Percentiles rank a stretch among this genome's conserved stretches.
Conservation (phyloP, 2,329 filamentous ascomycete species). For the Rosellinia necatrix region DNA sequence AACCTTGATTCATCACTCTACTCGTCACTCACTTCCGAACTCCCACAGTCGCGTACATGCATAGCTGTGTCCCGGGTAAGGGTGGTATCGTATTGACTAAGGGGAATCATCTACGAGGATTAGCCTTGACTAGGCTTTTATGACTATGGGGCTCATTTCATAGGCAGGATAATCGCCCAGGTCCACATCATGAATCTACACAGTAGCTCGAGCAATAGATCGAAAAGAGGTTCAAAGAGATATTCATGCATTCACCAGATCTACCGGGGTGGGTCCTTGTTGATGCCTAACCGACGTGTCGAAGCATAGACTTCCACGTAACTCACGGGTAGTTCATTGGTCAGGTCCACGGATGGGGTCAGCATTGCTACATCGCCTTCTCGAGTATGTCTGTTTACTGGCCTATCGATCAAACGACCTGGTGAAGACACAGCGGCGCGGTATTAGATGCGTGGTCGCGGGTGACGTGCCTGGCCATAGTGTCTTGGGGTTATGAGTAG, state of each 20-base stretch:
- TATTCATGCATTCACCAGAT: neutral
- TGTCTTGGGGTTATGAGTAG: neutral
- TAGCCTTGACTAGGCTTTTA: too few relatives aligned
- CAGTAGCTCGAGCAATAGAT: too few relatives aligned
- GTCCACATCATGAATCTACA: too few relatives aligned
- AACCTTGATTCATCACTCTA: too few relatives aligned
- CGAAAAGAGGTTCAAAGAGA: too few relatives aligned
- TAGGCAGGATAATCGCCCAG: too few relatives aligned
- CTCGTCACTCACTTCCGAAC: too few relatives aligned
- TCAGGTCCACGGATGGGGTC: neutral
- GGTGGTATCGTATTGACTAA: too few relatives aligned
- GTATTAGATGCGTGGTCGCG: neutral
- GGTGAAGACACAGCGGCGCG: neutral
- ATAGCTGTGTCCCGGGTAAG: too few relatives aligned
- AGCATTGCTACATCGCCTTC: neutral
- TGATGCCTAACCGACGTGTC: constrained; percentile 6
- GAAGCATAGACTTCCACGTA: constrained; percentile 14
- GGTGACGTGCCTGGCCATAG: neutral
- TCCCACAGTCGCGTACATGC: too few relatives aligned
- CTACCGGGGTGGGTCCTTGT: neutral
- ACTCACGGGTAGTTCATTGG: neutral
- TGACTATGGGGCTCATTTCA: too few relatives aligned
- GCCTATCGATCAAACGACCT: neutral
- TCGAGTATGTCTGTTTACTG: neutral
- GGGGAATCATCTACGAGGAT: too few relatives aligned